Evolutionary conservation across 805 yeast genomes (phyloP), one percentile per base, ranked within the genome.

Genomic region (Pichia ethanolica): DNA sequence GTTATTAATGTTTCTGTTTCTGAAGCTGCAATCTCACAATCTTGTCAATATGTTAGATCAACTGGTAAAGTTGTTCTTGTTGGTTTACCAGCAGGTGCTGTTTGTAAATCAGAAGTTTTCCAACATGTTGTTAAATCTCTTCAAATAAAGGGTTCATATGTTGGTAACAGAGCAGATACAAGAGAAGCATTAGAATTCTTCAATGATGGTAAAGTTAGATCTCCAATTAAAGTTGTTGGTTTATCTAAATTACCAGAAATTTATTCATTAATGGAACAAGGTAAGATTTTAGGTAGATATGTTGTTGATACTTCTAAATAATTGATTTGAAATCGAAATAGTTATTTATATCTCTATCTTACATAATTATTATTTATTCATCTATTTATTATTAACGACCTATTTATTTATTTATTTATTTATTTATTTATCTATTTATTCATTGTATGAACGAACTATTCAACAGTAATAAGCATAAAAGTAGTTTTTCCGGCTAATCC

Each of bases 31-130:
- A 73, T 75, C 57, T 59, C 71, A 30, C 74, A 71, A 58, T 71
- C 73, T 9, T 58, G 64, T 47, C 65, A 67, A 37, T 74, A 71
- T 52, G 73, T 62, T 52, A 68, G 72, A 67, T 69, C 72, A 57
- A 74, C 73, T 54, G 86, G 86, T 65, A 80, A 77, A 51, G 81
- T 81, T 59, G 79, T 73, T 44, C 70, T 73, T 43, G 83, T 81
- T 49, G 85, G 86, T 58, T 69, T 80, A 63, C 86, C 86, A 57
- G 80, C 83, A 12, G 77, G 73, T 55, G 82, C 84, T 50, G 75
- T 75, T 55, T 72, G 75, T 56, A 61, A 65, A 49, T 72, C 81
- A 26, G 69, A 71, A 44, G 81, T 80, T 39, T 78, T 79, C 69
- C 66, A 69, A 48, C 73, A 78, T 43, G 84, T 81, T 51, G 74